Percentiles rank a stretch among this genome's conserved stretches.
Evolutionary conservation across 2,329 filamentous ascomycete species (phyloP).

Genomic region (Aspergillus floridensis): DNA sequence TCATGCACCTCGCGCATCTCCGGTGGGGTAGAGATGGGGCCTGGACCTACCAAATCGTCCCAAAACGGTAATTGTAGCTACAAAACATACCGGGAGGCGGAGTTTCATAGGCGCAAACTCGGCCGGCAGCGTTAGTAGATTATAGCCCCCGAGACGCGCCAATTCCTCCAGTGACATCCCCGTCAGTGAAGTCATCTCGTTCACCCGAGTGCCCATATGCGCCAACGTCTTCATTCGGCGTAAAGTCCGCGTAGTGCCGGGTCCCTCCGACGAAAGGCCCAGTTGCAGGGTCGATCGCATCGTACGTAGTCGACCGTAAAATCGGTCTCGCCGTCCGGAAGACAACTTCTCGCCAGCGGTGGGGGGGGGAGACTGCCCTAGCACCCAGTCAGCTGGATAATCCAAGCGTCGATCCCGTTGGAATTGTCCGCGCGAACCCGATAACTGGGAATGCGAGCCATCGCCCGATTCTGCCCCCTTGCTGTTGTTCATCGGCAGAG

Average conservation of each 20-base stretch:
- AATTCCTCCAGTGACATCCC: constrained; percentile 42
- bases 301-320: constrained; percentile 33
- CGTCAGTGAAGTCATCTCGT: constrained; percentile 33
- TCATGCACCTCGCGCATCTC: not conserved
- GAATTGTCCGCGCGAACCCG: constrained; percentile 4
- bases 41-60: constrained; percentile 32
- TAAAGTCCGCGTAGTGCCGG: constrained; percentile 23
- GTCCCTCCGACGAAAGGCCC: constrained; percentile 14
- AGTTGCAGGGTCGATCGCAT: constrained; percentile 36
- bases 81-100: constrained; percentile 44
- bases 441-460: not conserved
- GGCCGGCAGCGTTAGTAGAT: constrained; percentile 36
- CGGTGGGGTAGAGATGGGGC: constrained; percentile 11
- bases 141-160: constrained; percentile 44
- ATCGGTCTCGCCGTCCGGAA: constrained; percentile 18
- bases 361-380: not conserved
- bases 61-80: constrained; percentile 40
- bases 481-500: constrained; percentile 15
- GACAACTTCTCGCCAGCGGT: constrained; percentile 5
- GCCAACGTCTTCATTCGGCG: constrained; percentile 43
- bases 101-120: constrained; percentile 40
- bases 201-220: constrained; percentile 26
- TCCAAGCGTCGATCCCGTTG: not conserved
- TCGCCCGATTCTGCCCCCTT: not conserved
- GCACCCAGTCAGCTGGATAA: not conserved